Conservation (phyloP, 352 stramenopile species). For the Phytophthora vignae region DNA sequence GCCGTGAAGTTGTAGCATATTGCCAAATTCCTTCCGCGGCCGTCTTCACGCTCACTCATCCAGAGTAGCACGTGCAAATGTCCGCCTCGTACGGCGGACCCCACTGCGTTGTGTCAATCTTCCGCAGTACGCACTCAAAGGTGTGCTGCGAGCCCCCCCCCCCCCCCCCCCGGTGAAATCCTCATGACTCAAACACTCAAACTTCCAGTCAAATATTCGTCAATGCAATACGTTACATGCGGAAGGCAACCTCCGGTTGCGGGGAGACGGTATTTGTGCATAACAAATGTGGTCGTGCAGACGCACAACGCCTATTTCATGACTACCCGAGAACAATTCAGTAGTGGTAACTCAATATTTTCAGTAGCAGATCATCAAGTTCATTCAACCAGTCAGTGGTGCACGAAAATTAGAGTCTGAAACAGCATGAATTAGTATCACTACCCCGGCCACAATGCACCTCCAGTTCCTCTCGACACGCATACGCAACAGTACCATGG, state of each 20-base stretch:
- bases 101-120: constrained; percentile 1
- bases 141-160: not conserved
- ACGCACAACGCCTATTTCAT: not conserved
- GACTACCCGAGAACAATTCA: not conserved
- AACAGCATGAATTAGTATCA: no score
- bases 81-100: not conserved
- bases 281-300: not conserved
- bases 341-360: no score
- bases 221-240: constrained; percentile 1
- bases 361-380: no score
- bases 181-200: not conserved
- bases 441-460: no score
- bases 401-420: no score
- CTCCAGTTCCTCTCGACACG: no score
- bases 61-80: constrained; percentile 7
- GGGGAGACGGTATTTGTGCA: not conserved
- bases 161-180: constrained; percentile 3
- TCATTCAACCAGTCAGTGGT: no score
- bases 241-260: not conserved
- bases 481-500: no score
- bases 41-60: not conserved
- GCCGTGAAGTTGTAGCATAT: constrained; percentile 1
- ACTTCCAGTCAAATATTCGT: not conserved
- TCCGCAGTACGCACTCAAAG: not conserved
- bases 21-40: constrained; percentile 4